phyloP scores from a whole-genome alignment of 805 yeast species.

The Ogataea thermomethanolica region DNA sequence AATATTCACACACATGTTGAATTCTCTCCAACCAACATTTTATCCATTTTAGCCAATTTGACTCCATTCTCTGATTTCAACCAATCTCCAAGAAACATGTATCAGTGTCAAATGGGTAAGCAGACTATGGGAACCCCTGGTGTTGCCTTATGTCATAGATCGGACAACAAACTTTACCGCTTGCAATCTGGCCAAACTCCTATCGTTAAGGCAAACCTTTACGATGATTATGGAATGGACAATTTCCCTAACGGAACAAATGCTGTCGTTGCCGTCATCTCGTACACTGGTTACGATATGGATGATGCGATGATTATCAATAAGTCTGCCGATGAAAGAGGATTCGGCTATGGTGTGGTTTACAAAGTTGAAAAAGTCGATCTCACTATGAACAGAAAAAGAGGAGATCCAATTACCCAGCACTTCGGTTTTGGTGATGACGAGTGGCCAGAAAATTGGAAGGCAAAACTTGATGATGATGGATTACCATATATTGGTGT shows the following conservation, averaged over 20 bases:
- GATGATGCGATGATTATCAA: conserved; percentile 99
- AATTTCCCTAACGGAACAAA: conserved; percentile 97
- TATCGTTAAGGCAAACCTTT: conserved; percentile 87
- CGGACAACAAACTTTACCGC: conserved; percentile 91
- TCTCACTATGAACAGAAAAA: conserved; percentile 66
- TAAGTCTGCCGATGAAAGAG: conserved; percentile 96
- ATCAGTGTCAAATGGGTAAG: conserved; percentile 99
- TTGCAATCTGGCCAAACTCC: conserved; percentile 97
- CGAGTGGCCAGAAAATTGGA: conserved; percentile 90
- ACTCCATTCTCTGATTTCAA: conserved; percentile 98
- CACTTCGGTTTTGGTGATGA: conserved; percentile 94
- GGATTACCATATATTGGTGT: conserved; percentile 91
- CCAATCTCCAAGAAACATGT: conserved; percentile 99
- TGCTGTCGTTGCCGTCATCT: conserved; percentile 97
- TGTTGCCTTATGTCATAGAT: conserved; percentile 86
- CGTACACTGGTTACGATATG: conserved; percentile 99
- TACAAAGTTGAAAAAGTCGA: conserved; percentile 93
- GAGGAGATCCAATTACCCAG: conserved; percentile 93
- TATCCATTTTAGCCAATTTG: conserved; percentile 92
- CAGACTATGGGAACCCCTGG: conserved; percentile 99
- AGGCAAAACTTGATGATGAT: conserved; percentile 81
- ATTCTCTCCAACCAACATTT: conserved; percentile 88
- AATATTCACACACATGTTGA: conserved; percentile 90
- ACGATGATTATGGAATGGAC: conserved; percentile 97
- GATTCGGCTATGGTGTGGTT: conserved; percentile 96